Percentiles rank a stretch among this genome's conserved stretches.
These are phyloP conservation scores for Fusarium miscanthi DNA, from an alignment of 2,329 filamentous ascomycete species.

Conservation along the genomic window DNA sequence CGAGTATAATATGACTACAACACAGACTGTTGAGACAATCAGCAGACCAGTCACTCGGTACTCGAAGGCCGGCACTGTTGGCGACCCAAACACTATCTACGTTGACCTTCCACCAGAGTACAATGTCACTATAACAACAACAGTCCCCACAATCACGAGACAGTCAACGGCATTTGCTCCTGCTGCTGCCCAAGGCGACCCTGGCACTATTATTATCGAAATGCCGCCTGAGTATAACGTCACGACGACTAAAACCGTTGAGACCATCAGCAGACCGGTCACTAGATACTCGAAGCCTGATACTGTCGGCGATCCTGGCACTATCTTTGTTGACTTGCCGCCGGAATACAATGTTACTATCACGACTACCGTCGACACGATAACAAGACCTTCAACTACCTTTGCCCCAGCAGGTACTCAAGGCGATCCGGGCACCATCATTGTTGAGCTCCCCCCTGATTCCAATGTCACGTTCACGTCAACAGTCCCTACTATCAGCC, in stretches of 20 bases:
- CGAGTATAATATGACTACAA: constrained; percentile 10
- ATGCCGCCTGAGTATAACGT: constrained; percentile 17
- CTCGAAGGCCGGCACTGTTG: constrained; percentile 1
- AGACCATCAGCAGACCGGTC: constrained; percentile 8
- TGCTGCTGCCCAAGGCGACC: constrained; percentile 18
- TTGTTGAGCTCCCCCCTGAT: constrained; percentile 19
- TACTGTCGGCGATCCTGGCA: constrained; percentile 10
- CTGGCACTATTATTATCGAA: constrained; percentile 14
- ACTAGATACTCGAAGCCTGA: constrained; percentile 2
- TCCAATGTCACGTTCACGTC: constrained; percentile 5
- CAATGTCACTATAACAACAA: constrained; percentile 12
- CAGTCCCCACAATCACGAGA: constrained; percentile 8
- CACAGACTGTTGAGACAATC: constrained; percentile 14
- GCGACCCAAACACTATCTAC: constrained; percentile 14
- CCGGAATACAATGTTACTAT: constrained; percentile 20
- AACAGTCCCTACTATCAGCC: constrained; percentile 1
- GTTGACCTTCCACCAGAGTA: constrained; percentile 20
- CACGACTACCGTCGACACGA: constrained; percentile 7
- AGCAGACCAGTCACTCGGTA: constrained; percentile 5
- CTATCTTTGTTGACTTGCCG: constrained; percentile 12
- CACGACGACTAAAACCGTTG: constrained; percentile 16
- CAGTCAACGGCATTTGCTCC: constrained; percentile 6
- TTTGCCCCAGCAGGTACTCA: constrained; percentile 4
- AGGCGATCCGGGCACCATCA: constrained; percentile 20
- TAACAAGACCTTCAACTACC: constrained; percentile 12